A percentile compares a stretch with the other conserved stretches of the same genome.
Conservation (phyloP, 1,284 basidiomycete species). For the Austroboletus novae-zelandiae region DNA sequence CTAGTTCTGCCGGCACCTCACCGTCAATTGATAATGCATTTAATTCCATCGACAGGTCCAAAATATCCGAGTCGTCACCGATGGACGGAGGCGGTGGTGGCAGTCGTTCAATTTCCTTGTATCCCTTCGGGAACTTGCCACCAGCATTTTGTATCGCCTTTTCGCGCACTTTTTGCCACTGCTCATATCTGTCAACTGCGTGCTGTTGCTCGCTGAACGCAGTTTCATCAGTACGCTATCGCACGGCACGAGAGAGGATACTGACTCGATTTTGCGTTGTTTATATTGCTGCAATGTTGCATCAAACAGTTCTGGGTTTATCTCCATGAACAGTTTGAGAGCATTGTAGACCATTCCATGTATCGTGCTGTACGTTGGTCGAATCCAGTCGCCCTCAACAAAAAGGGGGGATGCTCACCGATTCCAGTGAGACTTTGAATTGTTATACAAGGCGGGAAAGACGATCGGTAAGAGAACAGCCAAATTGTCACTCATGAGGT, state of each 20-base stretch:
- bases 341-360: conserved; percentile 99
- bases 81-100: conserved; percentile 77
- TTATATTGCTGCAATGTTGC: conserved; percentile 94
- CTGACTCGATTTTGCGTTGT: conserved; percentile 81
- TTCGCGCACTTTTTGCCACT: conserved; percentile 80
- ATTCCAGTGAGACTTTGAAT: conserved; percentile 99
- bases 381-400: conserved; percentile 1
- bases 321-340: conserved; percentile 98
- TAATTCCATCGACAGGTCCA: conserved; percentile 85
- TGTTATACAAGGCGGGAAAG: conserved; percentile 96
- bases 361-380: conserved; percentile 71
- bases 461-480: conserved; percentile 90
- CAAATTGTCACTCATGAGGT: conserved; percentile 98
- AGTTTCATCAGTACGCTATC: conserved; percentile 10
- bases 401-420: conserved; percentile 54
- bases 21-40: conserved; percentile 80
- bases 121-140: conserved; percentile 64
- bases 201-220: conserved; percentile 75
- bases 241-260: conserved; percentile 11
- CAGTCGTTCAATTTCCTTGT: conserved; percentile 60
- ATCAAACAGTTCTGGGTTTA: conserved; percentile 95
- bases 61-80: conserved; percentile 78
- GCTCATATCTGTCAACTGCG: conserved; percentile 75
- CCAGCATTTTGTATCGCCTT: conserved; percentile 71
- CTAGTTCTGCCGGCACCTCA: conserved; percentile 70